Conservation (phyloP, 768 basidiomycete genomes). For the Mrakia gelida region DNA sequence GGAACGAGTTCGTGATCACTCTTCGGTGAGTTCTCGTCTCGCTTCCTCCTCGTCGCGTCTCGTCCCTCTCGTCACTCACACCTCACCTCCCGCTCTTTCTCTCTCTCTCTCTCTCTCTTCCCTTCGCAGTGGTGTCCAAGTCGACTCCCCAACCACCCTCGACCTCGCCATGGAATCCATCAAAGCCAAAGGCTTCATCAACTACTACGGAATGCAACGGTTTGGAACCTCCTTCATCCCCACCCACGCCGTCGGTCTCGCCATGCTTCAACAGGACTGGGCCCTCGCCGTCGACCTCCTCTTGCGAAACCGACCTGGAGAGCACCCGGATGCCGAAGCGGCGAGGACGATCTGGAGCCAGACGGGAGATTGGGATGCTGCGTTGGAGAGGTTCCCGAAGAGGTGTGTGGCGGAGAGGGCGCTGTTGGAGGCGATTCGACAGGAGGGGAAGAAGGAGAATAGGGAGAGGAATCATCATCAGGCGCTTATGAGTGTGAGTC, state of each 20-base stretch:
- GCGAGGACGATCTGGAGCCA: slow-evolving; percentile 73
- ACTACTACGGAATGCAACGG: slow-evolving; percentile 99
- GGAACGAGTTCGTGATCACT: slow-evolving; percentile 92
- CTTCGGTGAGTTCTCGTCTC: slow-evolving; percentile 62
- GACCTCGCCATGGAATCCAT: slow-evolving; percentile 71
- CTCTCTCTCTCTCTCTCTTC: background rate
- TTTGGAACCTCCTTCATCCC: slow-evolving; percentile 96
- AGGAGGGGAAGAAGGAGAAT: slow-evolving; percentile 54
- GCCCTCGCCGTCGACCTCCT: slow-evolving; percentile 77
- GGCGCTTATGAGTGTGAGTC: slow-evolving; percentile 24
- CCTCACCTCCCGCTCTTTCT: background rate
- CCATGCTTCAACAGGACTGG: slow-evolving; percentile 85
- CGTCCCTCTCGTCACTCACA: slow-evolving; percentile 7
- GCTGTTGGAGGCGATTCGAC: slow-evolving; percentile 83
- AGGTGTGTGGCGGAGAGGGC: slow-evolving; percentile 90
- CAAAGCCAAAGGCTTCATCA: slow-evolving; percentile 85
- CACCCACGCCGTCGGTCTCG: slow-evolving; percentile 89
- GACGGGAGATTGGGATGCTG: slow-evolving; percentile 73
- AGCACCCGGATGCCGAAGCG: slow-evolving; percentile 81
- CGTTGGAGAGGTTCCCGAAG: slow-evolving; percentile 78
- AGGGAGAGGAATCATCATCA: slow-evolving; percentile 59
- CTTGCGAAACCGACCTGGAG: slow-evolving; percentile 75
- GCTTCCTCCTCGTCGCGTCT: background rate
- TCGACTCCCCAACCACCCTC: slow-evolving; percentile 65
- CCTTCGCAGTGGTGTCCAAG: slow-evolving; percentile 69